Conservation (phyloP, 2,329 filamentous ascomycete species). For the Aureobasidium sp. region DNA sequence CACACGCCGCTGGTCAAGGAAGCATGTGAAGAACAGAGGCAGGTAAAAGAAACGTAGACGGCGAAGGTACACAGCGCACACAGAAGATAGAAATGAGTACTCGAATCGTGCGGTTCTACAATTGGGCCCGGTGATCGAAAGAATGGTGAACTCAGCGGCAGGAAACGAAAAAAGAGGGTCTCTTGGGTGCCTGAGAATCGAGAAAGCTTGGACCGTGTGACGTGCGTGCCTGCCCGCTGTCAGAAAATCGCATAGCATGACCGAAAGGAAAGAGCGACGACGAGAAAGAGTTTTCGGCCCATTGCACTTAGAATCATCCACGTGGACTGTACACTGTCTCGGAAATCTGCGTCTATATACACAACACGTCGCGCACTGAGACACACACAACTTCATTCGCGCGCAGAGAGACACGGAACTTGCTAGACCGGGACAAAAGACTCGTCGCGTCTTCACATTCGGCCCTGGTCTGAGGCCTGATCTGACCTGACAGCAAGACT, state of each 20-base stretch:
- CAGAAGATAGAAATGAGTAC: background rate
- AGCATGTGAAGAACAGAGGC: background rate
- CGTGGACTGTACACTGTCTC: background rate
- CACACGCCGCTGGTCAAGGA: background rate
- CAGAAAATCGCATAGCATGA: conserved; percentile 6
- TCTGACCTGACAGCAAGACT: background rate
- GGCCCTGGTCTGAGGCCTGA: background rate
- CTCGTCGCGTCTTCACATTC: background rate
- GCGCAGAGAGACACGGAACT: conserved; percentile 6
- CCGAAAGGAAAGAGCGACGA: background rate
- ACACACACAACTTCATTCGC: background rate
- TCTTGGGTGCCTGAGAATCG: conserved; percentile 1
- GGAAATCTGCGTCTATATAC: background rate
- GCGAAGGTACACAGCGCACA: background rate
- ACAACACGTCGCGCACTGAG: background rate
- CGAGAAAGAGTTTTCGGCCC: conserved; percentile 7
- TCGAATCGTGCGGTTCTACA: background rate
- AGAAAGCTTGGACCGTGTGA: background rate
- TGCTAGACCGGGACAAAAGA: background rate
- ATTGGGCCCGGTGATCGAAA: background rate
- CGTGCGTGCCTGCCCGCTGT: background rate
- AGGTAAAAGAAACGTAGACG: background rate
- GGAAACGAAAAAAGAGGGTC: background rate
- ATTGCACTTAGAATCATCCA: background rate
- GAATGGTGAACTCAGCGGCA: background rate